Evolutionary conservation across 441 rosid species (phyloP).

Genomic region (Adansonia grandidieri): DNA sequence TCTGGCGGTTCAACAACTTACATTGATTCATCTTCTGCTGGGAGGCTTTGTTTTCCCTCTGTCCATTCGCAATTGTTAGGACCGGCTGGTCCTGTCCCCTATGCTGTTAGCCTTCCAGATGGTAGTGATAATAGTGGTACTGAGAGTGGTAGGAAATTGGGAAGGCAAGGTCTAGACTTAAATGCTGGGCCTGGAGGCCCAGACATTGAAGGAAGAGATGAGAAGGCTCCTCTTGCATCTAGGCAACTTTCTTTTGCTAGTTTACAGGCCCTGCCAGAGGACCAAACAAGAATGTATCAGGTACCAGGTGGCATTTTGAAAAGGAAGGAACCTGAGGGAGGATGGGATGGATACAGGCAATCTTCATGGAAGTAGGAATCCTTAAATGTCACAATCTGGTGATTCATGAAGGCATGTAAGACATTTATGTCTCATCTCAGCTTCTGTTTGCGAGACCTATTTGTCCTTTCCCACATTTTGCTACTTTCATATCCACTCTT

Average conservation of each 20-base stretch:
- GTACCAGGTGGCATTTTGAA: constrained; percentile 51
- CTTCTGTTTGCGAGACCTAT: not conserved
- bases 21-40: constrained; percentile 56
- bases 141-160: constrained; percentile 54
- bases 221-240: constrained; percentile 37
- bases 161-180: constrained; percentile 57
- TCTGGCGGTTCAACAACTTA: constrained; percentile 53
- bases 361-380: constrained; percentile 60
- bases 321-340: constrained; percentile 79
- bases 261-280: constrained; percentile 50
- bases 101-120: constrained; percentile 51
- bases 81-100: constrained; percentile 49
- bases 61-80: constrained; percentile 58
- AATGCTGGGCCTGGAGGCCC: constrained; percentile 63
- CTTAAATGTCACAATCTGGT: constrained; percentile 33
- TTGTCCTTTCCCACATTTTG: not conserved
- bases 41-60: constrained; percentile 51
- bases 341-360: constrained; percentile 70
- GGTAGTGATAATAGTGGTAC: constrained; percentile 42
- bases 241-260: constrained; percentile 45
- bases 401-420: constrained; percentile 53
- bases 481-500: not conserved
- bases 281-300: constrained; percentile 65
- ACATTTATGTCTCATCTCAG: constrained; percentile 17
- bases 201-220: constrained; percentile 56